Evolutionary conservation across 495 filamentous ascomycete species (phyloP), one percentile per base, ranked within the genome.

Genomic region (Annulohypoxylon maeteangense): DNA sequence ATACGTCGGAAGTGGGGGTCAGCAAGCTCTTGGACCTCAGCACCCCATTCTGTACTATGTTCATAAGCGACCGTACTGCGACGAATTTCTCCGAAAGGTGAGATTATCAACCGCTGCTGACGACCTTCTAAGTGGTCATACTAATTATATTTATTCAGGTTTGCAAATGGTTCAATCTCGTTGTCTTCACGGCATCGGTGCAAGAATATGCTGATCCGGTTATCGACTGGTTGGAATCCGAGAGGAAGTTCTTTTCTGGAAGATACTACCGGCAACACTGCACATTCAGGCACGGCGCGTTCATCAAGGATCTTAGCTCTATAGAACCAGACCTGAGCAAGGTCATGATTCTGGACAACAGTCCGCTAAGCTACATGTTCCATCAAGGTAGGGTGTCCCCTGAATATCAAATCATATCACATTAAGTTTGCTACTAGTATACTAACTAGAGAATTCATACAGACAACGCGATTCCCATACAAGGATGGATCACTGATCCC

Each of bases 121-220:
- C 18, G 42, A 68, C 56, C 10, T 45, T 22, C 48, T 59, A 22
- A 11, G 47, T n/a, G 36, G 6, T 54, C 16, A 51, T 58, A 23
- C 67, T 76, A 51, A 72, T 51, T 20, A 29, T 20, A 48, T 29
- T 44, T 59, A 44, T 54, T 14, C 68, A 90, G 87, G 88, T 95
- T 53, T 93, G 89, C 85, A 95, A 95, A 83, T 99, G 95, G 95
- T 99, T 97, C 79, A 98, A 97, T 78, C 85, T 98, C n/a, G 91
- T 99, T 59, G 83, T 97, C 55, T 99, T 99, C 79, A 99, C 95
- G 6, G 95, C 95, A 8, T 96, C 92, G 42, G 96, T 99, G 29
- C 95, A 99, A 78, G 95, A 99, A 78, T 99, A 99, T 75, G 95
- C 95, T 65, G 95, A 99, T 81, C 95, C 95, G 8, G 95, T 99